Evolutionary conservation across 2,329 filamentous ascomycete species (phyloP), one percentile per base, ranked within the genome.

Genomic region (Cytospora leucostoma): DNA sequence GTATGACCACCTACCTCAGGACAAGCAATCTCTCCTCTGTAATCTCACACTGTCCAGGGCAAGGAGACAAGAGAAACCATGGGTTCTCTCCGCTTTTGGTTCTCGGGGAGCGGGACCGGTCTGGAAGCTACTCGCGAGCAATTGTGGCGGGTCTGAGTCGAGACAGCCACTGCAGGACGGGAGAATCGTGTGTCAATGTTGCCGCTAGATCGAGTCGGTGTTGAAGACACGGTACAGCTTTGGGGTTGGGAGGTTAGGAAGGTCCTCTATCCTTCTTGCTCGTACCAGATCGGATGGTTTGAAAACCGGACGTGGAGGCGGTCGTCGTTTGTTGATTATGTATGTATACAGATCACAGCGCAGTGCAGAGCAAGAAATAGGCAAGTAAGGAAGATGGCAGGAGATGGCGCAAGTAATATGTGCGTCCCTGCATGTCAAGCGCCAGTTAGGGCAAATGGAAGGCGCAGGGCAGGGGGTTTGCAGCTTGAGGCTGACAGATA

Each of bases 81-180:
- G 50, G 34, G 59, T 47, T 54, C 55, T 55, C 50, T 49, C 21
- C 33, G 27, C 21, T 19, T 21, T 47, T 40, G 50, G 35, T 34
- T 49, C 19, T 13, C 56, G 47, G 51, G 55, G 21, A 32, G 19
- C 32, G 50, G 49, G 27, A 51, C n/a, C 55, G 59, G 53, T 49
- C 32, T 61, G 59, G 59, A 60, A 65, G 51, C 63, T 51, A 57
- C 59, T 59, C 56, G 62, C 59, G 55, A 65, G 27, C 49, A n/a
- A 34, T 57, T 47, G 58, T 37, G 38, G 59, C 54, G 59, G 59
- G 51, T 61, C 59, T 33, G 38, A 21, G 44, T 44, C 33, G 59
- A 52, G 34, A 50, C 21, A 47, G 44, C 21, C 49, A 32, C 58
- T 55, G 58, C 58, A 55, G 58, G 50, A 44, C 11, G 33, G 40